These are phyloP conservation scores for Silybum marianum DNA, from an alignment of 129 eudicot genomes.

Conservation along the genomic window DNA sequence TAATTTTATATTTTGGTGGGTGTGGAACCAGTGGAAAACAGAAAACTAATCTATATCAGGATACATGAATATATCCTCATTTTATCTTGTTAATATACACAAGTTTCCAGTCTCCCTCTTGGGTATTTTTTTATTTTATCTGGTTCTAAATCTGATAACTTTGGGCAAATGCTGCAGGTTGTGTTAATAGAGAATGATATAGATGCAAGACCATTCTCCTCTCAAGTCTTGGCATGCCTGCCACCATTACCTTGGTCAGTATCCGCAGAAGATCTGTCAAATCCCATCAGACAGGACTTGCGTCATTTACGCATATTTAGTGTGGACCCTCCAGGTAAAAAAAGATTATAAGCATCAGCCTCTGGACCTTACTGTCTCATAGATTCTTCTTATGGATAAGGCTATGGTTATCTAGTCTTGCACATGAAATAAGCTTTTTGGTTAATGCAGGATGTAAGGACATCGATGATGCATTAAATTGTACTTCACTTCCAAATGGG, in stretches of 20 bases:
- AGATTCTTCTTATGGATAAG: neutral
- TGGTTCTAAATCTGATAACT: neutral
- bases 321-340: constrained; percentile 95
- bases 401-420: neutral
- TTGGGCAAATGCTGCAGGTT: constrained; percentile 58
- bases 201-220: constrained; percentile 84
- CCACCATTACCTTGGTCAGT: constrained; percentile 98
- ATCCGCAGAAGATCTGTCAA: constrained; percentile 72
- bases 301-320: constrained; percentile 88
- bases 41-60: neutral
- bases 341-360: neutral
- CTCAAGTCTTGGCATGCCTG: constrained; percentile 91
- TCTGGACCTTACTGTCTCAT: neutral
- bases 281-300: constrained; percentile 88
- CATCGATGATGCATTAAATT: constrained; percentile 96
- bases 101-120: neutral
- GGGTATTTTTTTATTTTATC: neutral
- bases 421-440: constrained; percentile 13
- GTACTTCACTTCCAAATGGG: constrained; percentile 85
- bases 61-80: neutral
- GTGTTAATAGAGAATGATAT: constrained; percentile 95
- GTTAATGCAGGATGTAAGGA: constrained; percentile 88
- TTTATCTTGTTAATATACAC: neutral
- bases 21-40: neutral
- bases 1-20: neutral